These are phyloP conservation scores for Ganoderma meredithae DNA, from an alignment of 1,284 basidiomycete species.

Conservation along the genomic window DNA sequence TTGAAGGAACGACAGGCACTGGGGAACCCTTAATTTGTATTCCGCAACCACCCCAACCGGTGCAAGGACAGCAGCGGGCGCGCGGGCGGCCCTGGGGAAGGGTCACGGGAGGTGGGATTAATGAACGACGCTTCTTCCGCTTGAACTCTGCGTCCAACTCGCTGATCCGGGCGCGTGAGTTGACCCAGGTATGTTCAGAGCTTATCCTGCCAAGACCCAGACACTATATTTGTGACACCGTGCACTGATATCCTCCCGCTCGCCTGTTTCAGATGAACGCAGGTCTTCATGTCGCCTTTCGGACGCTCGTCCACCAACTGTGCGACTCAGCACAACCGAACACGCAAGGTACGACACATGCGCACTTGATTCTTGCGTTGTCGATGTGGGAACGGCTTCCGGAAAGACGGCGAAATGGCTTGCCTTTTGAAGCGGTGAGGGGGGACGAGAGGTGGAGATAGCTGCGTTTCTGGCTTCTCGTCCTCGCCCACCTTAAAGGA, in stretches of 20 bases:
- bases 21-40: background rate
- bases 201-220: conserved; percentile 5
- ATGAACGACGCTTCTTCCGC: conserved; percentile 16
- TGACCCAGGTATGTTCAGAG: conserved; percentile 1
- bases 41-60: background rate
- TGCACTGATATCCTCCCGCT: conserved; percentile 1
- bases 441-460: background rate
- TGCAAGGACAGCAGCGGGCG: background rate
- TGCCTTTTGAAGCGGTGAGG: background rate
- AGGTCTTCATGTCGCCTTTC: conserved; percentile 15
- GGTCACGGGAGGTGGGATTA: conserved; percentile 25
- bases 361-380: background rate
- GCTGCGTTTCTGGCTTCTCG: background rate
- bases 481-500: background rate
- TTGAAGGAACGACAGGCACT: background rate
- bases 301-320: conserved; percentile 12
- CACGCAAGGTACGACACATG: conserved; percentile 19
- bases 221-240: too few species aligned
- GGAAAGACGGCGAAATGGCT: background rate
- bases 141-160: conserved; percentile 10
- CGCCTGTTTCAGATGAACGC: conserved; percentile 17
- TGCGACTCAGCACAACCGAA: conserved; percentile 12
- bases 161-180: conserved; percentile 14
- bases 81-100: conserved; percentile 3
- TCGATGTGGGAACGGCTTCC: background rate